Conservation (phyloP, 129 eudicot genomes). For the Centaurea solstitialis region DNA sequence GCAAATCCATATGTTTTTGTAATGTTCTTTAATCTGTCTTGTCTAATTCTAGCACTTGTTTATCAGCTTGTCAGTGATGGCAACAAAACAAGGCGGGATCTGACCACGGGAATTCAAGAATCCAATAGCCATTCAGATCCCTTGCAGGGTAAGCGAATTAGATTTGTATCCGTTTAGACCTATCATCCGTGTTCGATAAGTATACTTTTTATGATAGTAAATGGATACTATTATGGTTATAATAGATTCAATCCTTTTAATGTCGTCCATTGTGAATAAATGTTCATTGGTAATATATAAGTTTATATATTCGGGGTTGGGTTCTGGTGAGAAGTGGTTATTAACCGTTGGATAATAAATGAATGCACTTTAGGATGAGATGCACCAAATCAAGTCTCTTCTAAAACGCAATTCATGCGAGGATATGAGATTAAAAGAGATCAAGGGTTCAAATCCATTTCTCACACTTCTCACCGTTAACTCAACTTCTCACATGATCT, state of each 20-base stretch:
- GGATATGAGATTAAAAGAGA: too few relatives aligned
- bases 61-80: conserved; percentile 11
- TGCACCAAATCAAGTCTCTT: too few relatives aligned
- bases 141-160: conserved; percentile 5
- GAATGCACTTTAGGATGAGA: too few relatives aligned
- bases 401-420: too few relatives aligned
- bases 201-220: conserved; percentile 9
- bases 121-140: conserved; percentile 22
- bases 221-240: conserved; percentile 8
- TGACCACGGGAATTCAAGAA: conserved; percentile 5
- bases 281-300: neutral
- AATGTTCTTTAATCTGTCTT: neutral
- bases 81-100: conserved; percentile 10
- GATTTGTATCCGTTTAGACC: neutral
- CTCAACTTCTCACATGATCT: too few relatives aligned
- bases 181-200: neutral
- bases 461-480: too few relatives aligned
- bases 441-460: too few relatives aligned
- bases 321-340: too few relatives aligned
- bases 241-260: neutral
- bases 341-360: too few relatives aligned
- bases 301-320: too few relatives aligned
- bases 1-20: conserved; percentile 3
- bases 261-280: neutral
- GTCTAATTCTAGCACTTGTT: conserved; percentile 15